Evolutionary conservation across 768 basidiomycete genomes (phyloP).

Genomic region (Vishniacozyma victoriae): DNA sequence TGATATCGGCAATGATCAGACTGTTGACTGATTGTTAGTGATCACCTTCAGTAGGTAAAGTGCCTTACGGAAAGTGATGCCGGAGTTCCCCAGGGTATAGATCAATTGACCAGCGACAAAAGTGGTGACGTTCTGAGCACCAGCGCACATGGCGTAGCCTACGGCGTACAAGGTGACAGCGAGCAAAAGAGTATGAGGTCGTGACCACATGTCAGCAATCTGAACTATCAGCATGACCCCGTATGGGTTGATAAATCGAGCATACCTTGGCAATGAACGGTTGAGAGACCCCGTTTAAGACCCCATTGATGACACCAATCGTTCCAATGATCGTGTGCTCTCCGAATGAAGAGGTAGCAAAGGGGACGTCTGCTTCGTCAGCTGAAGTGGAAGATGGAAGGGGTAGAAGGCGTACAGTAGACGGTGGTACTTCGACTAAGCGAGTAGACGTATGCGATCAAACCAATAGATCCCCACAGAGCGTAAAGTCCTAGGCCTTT

Average conservation of each 20-base stretch:
- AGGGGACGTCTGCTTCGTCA: constrained; percentile 5
- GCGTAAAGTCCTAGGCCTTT: constrained; percentile 28
- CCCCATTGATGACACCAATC: constrained; percentile 34
- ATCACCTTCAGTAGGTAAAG: background rate
- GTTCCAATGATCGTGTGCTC: constrained; percentile 40
- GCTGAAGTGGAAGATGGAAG: background rate
- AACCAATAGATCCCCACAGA: constrained; percentile 30
- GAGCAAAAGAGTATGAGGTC: constrained; percentile 30
- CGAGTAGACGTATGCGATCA: constrained; percentile 28
- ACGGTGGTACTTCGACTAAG: constrained; percentile 15
- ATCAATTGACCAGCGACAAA: constrained; percentile 28
- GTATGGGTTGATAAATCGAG: background rate
- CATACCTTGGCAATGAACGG: constrained; percentile 39
- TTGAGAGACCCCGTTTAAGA: constrained; percentile 31
- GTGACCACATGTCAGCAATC: constrained; percentile 29
- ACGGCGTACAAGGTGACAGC: constrained; percentile 29
- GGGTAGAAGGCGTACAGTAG: constrained; percentile 7
- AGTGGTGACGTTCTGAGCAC: constrained; percentile 26
- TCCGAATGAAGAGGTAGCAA: constrained; percentile 40
- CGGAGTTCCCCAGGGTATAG: constrained; percentile 21
- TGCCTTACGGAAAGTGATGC: constrained; percentile 2
- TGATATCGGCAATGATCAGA: constrained; percentile 36
- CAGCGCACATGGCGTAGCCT: constrained; percentile 39
- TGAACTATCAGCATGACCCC: background rate
- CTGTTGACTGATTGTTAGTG: constrained; percentile 15